These are phyloP conservation scores for Draba incana DNA, from an alignment of 345 rosid species.

Conservation along the genomic window DNA sequence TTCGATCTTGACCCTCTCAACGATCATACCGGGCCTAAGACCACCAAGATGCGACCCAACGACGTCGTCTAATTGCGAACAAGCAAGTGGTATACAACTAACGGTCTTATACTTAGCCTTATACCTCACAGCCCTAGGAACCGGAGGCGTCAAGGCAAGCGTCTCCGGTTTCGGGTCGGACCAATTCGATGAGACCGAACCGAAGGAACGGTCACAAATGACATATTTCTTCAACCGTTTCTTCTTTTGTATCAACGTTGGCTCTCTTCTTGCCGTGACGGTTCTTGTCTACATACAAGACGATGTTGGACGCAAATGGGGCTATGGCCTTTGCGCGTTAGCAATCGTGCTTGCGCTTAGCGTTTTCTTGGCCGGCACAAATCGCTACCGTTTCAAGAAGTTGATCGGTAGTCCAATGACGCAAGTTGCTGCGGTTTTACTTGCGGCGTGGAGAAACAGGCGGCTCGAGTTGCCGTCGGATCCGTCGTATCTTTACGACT, in stretches of 20 bases:
- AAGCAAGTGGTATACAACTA: slow-evolving; percentile 68
- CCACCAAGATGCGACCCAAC: slow-evolving; percentile 70
- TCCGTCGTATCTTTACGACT: slow-evolving; percentile 51
- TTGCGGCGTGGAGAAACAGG: slow-evolving; percentile 74
- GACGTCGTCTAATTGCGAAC: slow-evolving; percentile 50
- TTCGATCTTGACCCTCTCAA: slow-evolving; percentile 79
- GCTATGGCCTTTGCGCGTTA: slow-evolving; percentile 80
- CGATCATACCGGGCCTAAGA: slow-evolving; percentile 70
- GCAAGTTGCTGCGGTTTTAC: slow-evolving; percentile 71
- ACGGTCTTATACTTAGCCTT: slow-evolving; percentile 68
- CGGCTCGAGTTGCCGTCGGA: slow-evolving; percentile 63
- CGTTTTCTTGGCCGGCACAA: slow-evolving; percentile 75
- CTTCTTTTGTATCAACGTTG: slow-evolving; percentile 88
- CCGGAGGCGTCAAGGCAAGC: slow-evolving; percentile 95
- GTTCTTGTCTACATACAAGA: slow-evolving; percentile 91
- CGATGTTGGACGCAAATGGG: slow-evolving; percentile 81
- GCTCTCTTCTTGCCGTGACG: slow-evolving; percentile 81
- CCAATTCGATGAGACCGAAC: slow-evolving; percentile 83
- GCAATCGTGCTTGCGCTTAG: slow-evolving; percentile 64
- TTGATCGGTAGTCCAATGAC: slow-evolving; percentile 93
- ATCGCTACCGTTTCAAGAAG: slow-evolving; percentile 78
- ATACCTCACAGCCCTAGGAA: slow-evolving; percentile 85
- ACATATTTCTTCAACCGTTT: slow-evolving; percentile 84
- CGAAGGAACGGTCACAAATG: slow-evolving; percentile 67
- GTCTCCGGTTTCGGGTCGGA: slow-evolving; percentile 97